phyloP scores from a whole-genome alignment of 495 filamentous ascomycete genomes.

The Jackrogersella minutella region DNA sequence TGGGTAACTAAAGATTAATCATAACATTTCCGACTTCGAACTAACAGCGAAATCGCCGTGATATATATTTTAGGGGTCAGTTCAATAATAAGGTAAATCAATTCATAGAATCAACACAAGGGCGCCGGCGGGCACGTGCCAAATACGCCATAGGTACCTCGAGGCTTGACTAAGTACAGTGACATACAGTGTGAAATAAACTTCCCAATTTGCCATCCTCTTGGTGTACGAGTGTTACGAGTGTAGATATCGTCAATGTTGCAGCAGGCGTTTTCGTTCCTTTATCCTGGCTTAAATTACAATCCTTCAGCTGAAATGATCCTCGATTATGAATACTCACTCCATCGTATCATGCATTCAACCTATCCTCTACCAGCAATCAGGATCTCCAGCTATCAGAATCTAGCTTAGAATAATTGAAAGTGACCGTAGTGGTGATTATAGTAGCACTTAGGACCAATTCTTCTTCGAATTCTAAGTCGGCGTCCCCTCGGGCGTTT shows the following conservation, averaged over 20 bases:
- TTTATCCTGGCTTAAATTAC: too few relatives aligned
- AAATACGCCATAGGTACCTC: not conserved
- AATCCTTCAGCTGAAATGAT: too few relatives aligned
- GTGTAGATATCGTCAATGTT: not conserved
- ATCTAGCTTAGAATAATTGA: not conserved
- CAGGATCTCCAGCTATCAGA: not conserved
- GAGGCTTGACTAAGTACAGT: conserved; percentile 15
- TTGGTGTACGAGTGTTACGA: too few relatives aligned
- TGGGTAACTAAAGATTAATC: not conserved
- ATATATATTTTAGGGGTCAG: not conserved
- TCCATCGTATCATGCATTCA: not conserved
- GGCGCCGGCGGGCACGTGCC: conserved; percentile 24
- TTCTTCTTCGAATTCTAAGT: not conserved
- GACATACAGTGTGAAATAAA: conserved; percentile 14
- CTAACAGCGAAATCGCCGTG: not conserved
- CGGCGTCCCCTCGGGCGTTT: not conserved
- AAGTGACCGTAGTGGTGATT: not conserved
- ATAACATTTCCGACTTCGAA: not conserved
- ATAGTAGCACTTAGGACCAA: not conserved
- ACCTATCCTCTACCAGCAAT: not conserved
- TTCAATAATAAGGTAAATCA: not conserved
- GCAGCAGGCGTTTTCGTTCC: too few relatives aligned
- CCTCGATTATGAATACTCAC: not conserved
- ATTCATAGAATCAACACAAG: conserved; percentile 23
- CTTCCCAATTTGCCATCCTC: not conserved